Evolutionary conservation across 1,139 yeast species (phyloP).

Genomic region (Petasospora rhodanensis): DNA sequence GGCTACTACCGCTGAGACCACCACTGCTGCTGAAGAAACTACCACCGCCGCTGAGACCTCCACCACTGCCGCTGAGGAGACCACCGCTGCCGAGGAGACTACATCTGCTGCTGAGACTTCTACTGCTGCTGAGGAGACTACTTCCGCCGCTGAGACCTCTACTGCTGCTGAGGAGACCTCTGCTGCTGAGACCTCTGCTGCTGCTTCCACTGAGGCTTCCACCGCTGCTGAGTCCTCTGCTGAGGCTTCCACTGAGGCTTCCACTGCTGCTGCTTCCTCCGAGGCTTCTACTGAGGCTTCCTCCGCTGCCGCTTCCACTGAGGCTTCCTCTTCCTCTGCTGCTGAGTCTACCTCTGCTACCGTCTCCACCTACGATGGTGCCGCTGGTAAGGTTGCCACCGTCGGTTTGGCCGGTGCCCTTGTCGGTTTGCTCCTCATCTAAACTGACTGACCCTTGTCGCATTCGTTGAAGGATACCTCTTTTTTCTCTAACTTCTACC

Average conservation of each 20-base stretch:
- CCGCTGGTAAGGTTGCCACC: neutral
- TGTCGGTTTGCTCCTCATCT: neutral
- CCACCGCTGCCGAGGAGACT: neutral
- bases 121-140: neutral
- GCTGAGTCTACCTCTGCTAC: neutral
- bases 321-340: neutral
- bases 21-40: conserved; percentile 2
- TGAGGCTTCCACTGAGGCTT: neutral
- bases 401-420: neutral
- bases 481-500: too few species aligned
- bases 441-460: too few species aligned
- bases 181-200: neutral
- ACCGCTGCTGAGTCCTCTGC: neutral
- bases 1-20: neutral
- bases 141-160: neutral
- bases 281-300: neutral
- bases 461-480: too few species aligned
- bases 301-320: neutral
- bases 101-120: neutral
- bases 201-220: neutral
- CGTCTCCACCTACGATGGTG: neutral
- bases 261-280: neutral
- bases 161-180: neutral
- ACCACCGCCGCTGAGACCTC: conserved; percentile 2
- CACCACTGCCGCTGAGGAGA: neutral